Evolutionary conservation across 2,329 filamentous ascomycete genomes (phyloP), one percentile per base, ranked within the genome.

Genomic region (Mollisiaceae sp.): DNA sequence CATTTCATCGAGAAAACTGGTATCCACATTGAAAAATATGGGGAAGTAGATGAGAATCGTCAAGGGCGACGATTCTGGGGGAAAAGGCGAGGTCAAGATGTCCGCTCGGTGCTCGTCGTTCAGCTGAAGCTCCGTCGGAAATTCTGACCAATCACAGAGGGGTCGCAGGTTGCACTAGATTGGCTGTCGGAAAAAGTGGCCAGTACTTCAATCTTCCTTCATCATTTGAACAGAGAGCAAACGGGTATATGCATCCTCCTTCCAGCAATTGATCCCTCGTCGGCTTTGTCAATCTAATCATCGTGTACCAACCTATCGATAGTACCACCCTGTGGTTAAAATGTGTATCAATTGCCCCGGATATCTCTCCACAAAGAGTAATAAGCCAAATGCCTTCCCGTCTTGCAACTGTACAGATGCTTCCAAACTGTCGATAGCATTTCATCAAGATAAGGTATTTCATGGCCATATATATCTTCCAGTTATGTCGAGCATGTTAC

Each of bases 311-410:
- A 35, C 32, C 32, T 60, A 60, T 60, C 58, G 39, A 20, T 60
- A 50, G 4, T 36, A 27, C 32, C 3, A 45, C 9, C n/a, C 9
- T 5, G 35, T 36, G n/a, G n/a, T 50, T n/a, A 32, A 20, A 50
- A 20, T 36, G 58, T 35, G 58, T 60, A 60, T 59, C 32, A 24
- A 50, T 59, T 36, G 22, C 56, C 36, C 22, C 38, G 22, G 45
- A 24, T 20, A 22, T 50, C 45, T 24, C 20, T 50, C 45, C n/a
- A 24, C 18, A 24, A 50, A 8, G n/a, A 9, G 45, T n/a, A 24
- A 22, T 50, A n/a, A 6, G 22, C 4, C 45, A 50, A 50, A n/a
- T 50, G 45, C 18, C 41, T 22, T 50, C 8, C 20, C 45, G 20
- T 50, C 45, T n/a, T 22, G 45, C 45, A n/a, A n/a, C 24, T n/a